phyloP scores from a whole-genome alignment of 2,329 filamentous ascomycete species.

The Beauveria scarabaeidicola region DNA sequence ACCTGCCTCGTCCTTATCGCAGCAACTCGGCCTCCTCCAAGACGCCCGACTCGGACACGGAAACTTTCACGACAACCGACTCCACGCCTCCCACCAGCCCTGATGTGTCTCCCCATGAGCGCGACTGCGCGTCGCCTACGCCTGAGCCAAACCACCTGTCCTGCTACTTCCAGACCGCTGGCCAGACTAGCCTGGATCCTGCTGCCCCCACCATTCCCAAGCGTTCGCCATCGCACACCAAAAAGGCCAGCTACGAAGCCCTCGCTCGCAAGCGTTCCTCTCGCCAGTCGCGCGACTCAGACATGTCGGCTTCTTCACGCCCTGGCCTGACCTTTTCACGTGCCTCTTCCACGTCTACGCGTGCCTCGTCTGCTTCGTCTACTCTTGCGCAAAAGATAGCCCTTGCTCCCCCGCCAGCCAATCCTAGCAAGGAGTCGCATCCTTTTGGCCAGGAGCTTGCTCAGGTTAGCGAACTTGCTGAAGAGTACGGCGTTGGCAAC shows the following conservation, averaged over 20 bases:
- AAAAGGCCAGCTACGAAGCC: constrained; percentile 68
- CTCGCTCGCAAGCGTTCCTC: constrained; percentile 60
- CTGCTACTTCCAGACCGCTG: constrained; percentile 52
- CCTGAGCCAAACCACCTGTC: constrained; percentile 59
- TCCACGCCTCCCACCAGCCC: constrained; percentile 62
- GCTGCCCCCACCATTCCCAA: constrained; percentile 62
- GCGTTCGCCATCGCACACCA: constrained; percentile 80
- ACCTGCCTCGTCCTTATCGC: constrained; percentile 52
- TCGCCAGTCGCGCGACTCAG: constrained; percentile 47
- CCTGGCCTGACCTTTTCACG: constrained; percentile 48
- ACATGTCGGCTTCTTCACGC: constrained; percentile 46
- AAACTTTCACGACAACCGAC: constrained; percentile 30
- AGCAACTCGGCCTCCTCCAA: constrained; percentile 40
- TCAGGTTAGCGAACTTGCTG: constrained; percentile 85
- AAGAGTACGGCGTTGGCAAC: constrained; percentile 67
- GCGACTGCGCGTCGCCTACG: constrained; percentile 45
- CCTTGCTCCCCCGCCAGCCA: constrained; percentile 11
- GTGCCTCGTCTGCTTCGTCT: constrained; percentile 39
- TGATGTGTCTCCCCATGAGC: constrained; percentile 49
- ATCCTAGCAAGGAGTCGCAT: constrained; percentile 37
- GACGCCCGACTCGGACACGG: constrained; percentile 66
- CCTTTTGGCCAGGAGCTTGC: constrained; percentile 87
- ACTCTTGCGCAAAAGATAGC: constrained; percentile 21
- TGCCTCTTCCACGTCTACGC: constrained; percentile 47
- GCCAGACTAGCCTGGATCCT: constrained; percentile 31